Base-by-base conservation (phyloP, 495 filamentous ascomycete genomes). In the Rhizodiscina lignyota region DNA sequence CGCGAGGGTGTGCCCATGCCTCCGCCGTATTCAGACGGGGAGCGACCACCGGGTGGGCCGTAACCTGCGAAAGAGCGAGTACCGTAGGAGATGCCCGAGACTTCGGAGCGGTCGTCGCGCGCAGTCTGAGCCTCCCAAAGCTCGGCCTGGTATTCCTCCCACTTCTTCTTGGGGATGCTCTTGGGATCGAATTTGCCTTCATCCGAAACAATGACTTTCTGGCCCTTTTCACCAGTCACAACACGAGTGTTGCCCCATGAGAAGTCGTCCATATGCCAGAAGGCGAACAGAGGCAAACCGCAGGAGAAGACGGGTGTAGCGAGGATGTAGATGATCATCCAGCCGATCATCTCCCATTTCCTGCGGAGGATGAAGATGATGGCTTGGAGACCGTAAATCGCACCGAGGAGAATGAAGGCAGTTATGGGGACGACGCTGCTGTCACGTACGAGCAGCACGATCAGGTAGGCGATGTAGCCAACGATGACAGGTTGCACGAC, bases 221-320 rank as follows among this genome's bases (percentile, higher is more conserved):
- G 72, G 35, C 89, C 89, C 50, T 78, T 79, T 56, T 96, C 89
- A 52, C 89, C 89, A n/a, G 82, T 92, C 42, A 99, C 85, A 28
- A 99, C 67, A 68, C 85, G 83, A 21, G 85, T 94, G 55, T 92
- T 94, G 56, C 85, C 85, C 85, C 85, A 94, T 44, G 74, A 78
- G 71, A 99, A 99, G 64, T 99, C 89, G 55, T 99, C 89, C 89
- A 94, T 94, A 58, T 96, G 68, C 89, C 89, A 99, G 72, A 99
- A 99, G 30, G 86, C 68, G 58, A 96, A 99, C 4, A 99, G 67
- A 1, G 89, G 89, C 5, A 99, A 66, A 34, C 72, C 85, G 42
- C 92, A 79, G 20, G 82, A 73, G 68, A 92, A 96, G 43, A 99
- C 72, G 10, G 89, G 89, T 36, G 92, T 76, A 35, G 89, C 91